A percentile compares a stretch with the other conserved stretches of the same genome.
phyloP scores from a whole-genome alignment of 1,284 basidiomycete genomes.

The Marasmius sp. region DNA sequence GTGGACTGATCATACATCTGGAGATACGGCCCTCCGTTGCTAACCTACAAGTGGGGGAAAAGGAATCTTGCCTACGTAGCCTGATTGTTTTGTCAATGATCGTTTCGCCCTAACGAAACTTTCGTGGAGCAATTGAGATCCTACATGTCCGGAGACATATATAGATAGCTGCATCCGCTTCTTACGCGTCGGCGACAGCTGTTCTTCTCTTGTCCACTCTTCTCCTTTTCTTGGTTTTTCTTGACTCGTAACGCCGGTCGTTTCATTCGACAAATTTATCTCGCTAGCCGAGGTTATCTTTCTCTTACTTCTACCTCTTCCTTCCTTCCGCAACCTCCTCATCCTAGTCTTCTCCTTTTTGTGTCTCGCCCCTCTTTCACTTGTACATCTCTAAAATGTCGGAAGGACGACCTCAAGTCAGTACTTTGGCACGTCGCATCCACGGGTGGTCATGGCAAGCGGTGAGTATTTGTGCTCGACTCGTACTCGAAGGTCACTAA shows the following conservation, averaged over 20 bases:
- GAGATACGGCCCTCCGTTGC: no score
- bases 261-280: not conserved
- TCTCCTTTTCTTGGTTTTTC: not conserved
- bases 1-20: no score
- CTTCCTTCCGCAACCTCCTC: not conserved
- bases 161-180: no score
- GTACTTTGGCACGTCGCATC: constrained; percentile 38
- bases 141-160: no score
- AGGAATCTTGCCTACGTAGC: no score
- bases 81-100: not conserved
- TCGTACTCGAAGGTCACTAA: not conserved
- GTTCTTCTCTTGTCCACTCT: not conserved
- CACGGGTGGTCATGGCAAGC: constrained; percentile 54
- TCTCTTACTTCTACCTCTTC: not conserved
- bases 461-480: constrained; percentile 25
- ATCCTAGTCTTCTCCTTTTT: not conserved
- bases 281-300: no score
- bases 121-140: no score
- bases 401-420: constrained; percentile 16
- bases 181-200: not conserved
- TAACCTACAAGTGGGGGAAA: no score
- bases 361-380: not conserved
- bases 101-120: not conserved
- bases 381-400: not conserved
- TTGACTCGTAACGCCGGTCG: not conserved